Evolutionary conservation across 768 basidiomycete genomes (phyloP).

Genomic region (Clavaria fumosa): DNA sequence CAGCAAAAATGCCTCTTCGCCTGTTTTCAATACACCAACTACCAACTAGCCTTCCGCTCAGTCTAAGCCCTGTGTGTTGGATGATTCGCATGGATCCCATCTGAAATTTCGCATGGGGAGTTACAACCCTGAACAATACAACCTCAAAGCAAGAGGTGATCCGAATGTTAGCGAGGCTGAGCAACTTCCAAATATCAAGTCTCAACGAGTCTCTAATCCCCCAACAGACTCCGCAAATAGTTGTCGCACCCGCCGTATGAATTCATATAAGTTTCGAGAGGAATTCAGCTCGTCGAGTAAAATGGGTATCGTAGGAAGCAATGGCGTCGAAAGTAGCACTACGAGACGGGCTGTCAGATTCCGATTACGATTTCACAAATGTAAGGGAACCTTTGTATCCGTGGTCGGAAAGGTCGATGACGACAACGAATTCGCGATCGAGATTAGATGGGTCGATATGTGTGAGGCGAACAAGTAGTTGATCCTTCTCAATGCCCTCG

Average conservation of each 20-base stretch:
- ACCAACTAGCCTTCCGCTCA: too few species aligned
- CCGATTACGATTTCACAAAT: neutral
- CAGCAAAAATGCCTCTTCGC: too few species aligned
- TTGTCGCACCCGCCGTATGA: slow-evolving; percentile 50
- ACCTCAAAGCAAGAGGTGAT: too few species aligned
- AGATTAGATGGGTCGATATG: slow-evolving; percentile 42
- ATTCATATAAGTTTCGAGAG: slow-evolving; percentile 50
- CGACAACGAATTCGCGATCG: slow-evolving; percentile 52
- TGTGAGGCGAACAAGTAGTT: slow-evolving; percentile 59
- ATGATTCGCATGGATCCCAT: too few species aligned
- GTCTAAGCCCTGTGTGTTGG: too few species aligned
- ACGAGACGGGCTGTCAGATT: slow-evolving; percentile 3
- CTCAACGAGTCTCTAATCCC: too few species aligned
- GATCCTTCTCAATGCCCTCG: slow-evolving; percentile 66
- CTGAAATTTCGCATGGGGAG: too few species aligned
- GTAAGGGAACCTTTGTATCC: slow-evolving; percentile 46
- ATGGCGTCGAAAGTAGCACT: slow-evolving; percentile 76
- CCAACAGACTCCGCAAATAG: slow-evolving; percentile 30
- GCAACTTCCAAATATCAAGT: too few species aligned
- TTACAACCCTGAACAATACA: too few species aligned
- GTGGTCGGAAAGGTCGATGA: slow-evolving; percentile 52
- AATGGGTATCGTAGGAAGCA: slow-evolving; percentile 47
- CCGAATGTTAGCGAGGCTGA: too few species aligned
- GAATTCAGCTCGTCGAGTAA: slow-evolving; percentile 59
- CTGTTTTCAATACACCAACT: too few species aligned